Evolutionary conservation across 2,329 filamentous ascomycete species (phyloP).

Genomic region (Aspergillus sclerotialis): DNA sequence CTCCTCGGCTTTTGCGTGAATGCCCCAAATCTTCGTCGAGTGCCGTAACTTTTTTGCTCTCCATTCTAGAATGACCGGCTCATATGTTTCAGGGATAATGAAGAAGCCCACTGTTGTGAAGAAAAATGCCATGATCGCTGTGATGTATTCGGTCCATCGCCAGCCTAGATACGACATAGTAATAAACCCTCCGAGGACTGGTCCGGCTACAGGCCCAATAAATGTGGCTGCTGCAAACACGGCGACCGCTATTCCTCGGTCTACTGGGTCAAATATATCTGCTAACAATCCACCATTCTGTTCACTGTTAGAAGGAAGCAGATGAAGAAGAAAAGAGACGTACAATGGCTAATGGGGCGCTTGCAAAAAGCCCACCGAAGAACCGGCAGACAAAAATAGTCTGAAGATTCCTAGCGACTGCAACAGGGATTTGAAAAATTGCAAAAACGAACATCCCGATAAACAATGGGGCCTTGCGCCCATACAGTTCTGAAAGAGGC

Average conservation of each 20-base stretch:
- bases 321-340: neutral
- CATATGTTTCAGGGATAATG: slow-evolving; percentile 46
- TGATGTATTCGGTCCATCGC: slow-evolving; percentile 54
- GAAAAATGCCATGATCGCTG: slow-evolving; percentile 40
- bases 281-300: slow-evolving; percentile 40
- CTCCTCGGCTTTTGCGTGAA: slow-evolving; percentile 39
- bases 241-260: slow-evolving; percentile 41
- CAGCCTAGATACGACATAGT: slow-evolving; percentile 46
- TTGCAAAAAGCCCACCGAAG: slow-evolving; percentile 45
- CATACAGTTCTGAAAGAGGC: slow-evolving; percentile 41
- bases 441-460: slow-evolving; percentile 41
- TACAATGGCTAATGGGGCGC: slow-evolving; percentile 43
- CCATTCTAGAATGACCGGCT: slow-evolving; percentile 39
- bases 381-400: slow-evolving; percentile 50
- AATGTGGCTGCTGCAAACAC: slow-evolving; percentile 44
- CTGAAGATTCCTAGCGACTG: slow-evolving; percentile 44
- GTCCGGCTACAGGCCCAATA: slow-evolving; percentile 42
- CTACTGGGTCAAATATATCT: slow-evolving; percentile 44
- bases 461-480: slow-evolving; percentile 42
- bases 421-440: slow-evolving; percentile 49
- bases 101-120: slow-evolving; percentile 39
- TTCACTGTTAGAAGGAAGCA: neutral
- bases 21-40: slow-evolving; percentile 42
- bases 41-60: slow-evolving; percentile 43
- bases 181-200: slow-evolving; percentile 47